phyloP scores from a whole-genome alignment of 1,284 basidiomycete genomes.

The Ganoderma multipileum region DNA sequence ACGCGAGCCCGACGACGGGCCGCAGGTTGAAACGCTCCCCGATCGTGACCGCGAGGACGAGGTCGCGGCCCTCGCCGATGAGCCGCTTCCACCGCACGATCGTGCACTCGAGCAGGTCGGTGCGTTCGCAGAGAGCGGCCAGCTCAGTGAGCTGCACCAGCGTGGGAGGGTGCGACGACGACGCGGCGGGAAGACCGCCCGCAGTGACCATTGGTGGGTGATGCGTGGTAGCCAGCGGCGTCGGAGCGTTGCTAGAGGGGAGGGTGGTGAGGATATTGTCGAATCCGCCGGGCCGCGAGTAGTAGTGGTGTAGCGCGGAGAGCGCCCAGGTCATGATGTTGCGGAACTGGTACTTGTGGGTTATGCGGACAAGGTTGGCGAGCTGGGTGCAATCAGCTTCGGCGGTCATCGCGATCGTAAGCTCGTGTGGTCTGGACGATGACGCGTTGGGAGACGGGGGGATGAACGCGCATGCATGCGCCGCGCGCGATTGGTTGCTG shows the following conservation, averaged over 20 bases:
- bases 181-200: constrained; percentile 13
- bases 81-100: constrained; percentile 49
- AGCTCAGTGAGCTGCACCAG: constrained; percentile 52
- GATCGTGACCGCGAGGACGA: constrained; percentile 49
- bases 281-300: constrained; percentile 43
- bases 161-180: constrained; percentile 33
- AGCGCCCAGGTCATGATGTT: constrained; percentile 59
- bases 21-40: constrained; percentile 52
- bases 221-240: constrained; percentile 23
- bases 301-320: constrained; percentile 47
- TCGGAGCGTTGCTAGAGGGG: constrained; percentile 10
- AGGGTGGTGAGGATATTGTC: constrained; percentile 32
- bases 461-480: background rate
- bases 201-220: constrained; percentile 29
- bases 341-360: constrained; percentile 63
- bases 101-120: constrained; percentile 48
- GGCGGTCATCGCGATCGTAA: constrained; percentile 49
- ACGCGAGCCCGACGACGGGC: constrained; percentile 48
- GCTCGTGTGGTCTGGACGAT: constrained; percentile 50
- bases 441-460: background rate
- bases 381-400: constrained; percentile 50
- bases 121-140: constrained; percentile 52
- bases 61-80: constrained; percentile 49
- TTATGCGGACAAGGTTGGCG: constrained; percentile 56
- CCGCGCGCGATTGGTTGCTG: background rate